phyloP scores from a whole-genome alignment of 116 monocot species.

The Papilionanthe hybrid region DNA sequence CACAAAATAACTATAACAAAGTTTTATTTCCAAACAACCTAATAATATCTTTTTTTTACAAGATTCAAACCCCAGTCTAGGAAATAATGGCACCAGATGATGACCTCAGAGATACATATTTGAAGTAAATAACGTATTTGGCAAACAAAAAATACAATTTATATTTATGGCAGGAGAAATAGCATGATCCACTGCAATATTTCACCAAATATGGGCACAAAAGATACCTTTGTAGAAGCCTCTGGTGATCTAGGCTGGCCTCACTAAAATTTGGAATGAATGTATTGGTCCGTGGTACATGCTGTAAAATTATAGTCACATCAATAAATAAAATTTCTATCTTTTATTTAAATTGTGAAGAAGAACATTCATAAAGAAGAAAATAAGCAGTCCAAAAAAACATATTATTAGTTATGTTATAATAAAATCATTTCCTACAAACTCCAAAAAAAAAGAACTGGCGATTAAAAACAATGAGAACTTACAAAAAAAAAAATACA shows the following conservation, averaged over 20 bases:
- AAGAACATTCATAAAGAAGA: neutral
- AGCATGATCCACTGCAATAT: neutral
- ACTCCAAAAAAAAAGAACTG: neutral
- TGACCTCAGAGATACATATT: neutral
- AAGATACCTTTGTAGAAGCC: slow-evolving; percentile 72
- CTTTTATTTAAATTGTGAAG: neutral
- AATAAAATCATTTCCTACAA: neutral
- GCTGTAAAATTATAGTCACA: slow-evolving; percentile 42
- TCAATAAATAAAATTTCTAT: neutral
- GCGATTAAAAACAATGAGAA: neutral
- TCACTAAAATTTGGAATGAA: slow-evolving; percentile 71
- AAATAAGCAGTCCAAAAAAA: neutral
- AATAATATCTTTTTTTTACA: neutral
- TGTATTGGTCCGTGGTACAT: slow-evolving; percentile 86
- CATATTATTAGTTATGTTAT: neutral
- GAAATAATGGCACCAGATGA: neutral
- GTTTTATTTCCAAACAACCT: neutral
- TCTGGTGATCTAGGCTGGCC: slow-evolving; percentile 80
- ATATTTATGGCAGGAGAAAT: neutral
- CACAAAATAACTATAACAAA: neutral
- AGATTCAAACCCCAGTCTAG: neutral
- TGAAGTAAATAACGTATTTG: neutral
- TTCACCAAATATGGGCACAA: neutral
- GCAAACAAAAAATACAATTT: neutral
- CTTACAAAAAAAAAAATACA: neutral